These are phyloP conservation scores for Daedaleopsis nitida DNA, from an alignment of 768 basidiomycete species.

Conservation along the genomic window DNA sequence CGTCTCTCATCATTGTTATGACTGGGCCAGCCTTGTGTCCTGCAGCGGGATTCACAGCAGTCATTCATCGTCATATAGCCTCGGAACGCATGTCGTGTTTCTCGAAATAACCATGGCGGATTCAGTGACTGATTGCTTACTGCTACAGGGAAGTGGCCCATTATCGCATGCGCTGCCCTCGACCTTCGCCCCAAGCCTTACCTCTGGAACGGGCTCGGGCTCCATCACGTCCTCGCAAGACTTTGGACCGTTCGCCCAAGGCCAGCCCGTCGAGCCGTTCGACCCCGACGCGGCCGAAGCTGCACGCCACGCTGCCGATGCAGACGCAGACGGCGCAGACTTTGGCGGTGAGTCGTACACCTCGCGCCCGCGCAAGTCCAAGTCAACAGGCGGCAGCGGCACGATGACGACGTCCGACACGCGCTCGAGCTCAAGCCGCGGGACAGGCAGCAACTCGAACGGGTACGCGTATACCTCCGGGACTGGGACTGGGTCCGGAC, in stretches of 20 bases:
- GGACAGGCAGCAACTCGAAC: conserved; percentile 27
- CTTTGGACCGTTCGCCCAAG: conserved; percentile 32
- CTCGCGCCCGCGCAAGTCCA: conserved; percentile 29
- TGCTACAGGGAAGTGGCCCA: conserved; percentile 27
- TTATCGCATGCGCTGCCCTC: neutral
- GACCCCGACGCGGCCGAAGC: conserved; percentile 51
- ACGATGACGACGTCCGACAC: conserved; percentile 53
- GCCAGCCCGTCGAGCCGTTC: conserved; percentile 10
- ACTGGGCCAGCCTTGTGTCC: too few species aligned
- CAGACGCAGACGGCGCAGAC: conserved; percentile 54
- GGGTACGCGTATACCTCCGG: conserved; percentile 18
- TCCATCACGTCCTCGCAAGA: conserved; percentile 29
- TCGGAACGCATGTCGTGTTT: too few species aligned
- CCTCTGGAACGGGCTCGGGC: conserved; percentile 20
- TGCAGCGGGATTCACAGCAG: too few species aligned
- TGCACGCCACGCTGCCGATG: conserved; percentile 50
- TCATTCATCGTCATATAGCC: too few species aligned
- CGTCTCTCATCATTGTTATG: too few species aligned
- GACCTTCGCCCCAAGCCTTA: conserved; percentile 18
- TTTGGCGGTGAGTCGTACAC: conserved; percentile 60
- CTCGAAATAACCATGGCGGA: too few species aligned
- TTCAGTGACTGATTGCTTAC: neutral
- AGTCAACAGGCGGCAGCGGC: conserved; percentile 26
- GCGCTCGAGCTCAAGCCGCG: conserved; percentile 53
- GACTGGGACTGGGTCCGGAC: conserved; percentile 2